phyloP scores from a whole-genome alignment of 345 rosid species.

The Microcos paniculata region DNA sequence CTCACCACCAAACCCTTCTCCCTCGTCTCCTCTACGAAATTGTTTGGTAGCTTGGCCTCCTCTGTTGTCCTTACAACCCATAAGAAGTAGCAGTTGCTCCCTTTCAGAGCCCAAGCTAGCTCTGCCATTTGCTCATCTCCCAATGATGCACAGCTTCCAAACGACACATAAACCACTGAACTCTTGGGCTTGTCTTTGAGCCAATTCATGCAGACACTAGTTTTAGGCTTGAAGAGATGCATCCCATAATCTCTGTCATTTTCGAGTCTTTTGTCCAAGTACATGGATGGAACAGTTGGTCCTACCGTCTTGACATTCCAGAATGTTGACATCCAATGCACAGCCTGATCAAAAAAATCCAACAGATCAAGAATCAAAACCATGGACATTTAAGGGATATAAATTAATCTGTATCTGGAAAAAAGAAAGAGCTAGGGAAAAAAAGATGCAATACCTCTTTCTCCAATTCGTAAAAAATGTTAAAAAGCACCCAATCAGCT shows the following conservation, averaged over 20 bases:
- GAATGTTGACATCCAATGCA: constrained; percentile 36
- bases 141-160: constrained; percentile 42
- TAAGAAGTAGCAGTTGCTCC: constrained; percentile 35
- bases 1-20: constrained; percentile 12
- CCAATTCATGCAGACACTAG: constrained; percentile 38
- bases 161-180: constrained; percentile 51
- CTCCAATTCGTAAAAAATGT: constrained; percentile 24
- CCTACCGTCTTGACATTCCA: constrained; percentile 39
- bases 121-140: constrained; percentile 55
- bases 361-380: background rate
- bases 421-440: no score
- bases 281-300: constrained; percentile 48
- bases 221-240: constrained; percentile 38
- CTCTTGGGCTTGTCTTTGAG: constrained; percentile 33
- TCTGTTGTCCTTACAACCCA: constrained; percentile 62
- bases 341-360: constrained; percentile 20
- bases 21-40: constrained; percentile 28
- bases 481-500: constrained; percentile 34
- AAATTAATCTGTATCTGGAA: no score
- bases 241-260: constrained; percentile 53
- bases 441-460: constrained; percentile 5
- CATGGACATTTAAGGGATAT: no score
- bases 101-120: constrained; percentile 37
- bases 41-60: constrained; percentile 36
- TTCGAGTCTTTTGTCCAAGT: constrained; percentile 43